A percentile compares a stretch with the other conserved stretches of the same genome.
Conservation (phyloP, 352 stramenopile genomes). For the Phytophthora rubi region DNA sequence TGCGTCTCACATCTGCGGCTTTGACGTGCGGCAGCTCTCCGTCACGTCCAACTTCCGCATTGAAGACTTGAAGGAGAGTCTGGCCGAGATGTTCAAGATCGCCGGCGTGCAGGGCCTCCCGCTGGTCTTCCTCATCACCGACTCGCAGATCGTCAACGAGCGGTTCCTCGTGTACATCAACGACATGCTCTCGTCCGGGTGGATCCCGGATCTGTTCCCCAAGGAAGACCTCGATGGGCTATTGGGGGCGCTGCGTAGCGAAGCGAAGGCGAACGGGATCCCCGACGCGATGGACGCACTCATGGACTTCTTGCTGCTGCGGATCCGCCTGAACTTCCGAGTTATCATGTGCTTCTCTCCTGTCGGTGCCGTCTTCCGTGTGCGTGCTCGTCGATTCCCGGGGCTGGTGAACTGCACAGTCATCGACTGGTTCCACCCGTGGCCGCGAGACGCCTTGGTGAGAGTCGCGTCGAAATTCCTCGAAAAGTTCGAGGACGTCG, state of each 20-base stretch:
- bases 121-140: constrained; percentile 97
- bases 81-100: constrained; percentile 97
- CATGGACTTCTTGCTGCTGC: constrained; percentile 96
- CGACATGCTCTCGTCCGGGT: constrained; percentile 95
- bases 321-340: constrained; percentile 95
- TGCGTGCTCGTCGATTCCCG: constrained; percentile 96
- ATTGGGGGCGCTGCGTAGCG: constrained; percentile 90
- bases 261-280: constrained; percentile 95
- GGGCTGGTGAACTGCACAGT: constrained; percentile 97
- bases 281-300: constrained; percentile 94
- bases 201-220: constrained; percentile 97
- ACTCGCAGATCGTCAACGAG: constrained; percentile 99
- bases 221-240: constrained; percentile 97
- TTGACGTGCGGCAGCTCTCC: constrained; percentile 95
- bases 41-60: constrained; percentile 97
- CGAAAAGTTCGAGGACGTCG: constrained; percentile 95
- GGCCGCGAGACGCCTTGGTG: constrained; percentile 96
- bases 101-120: constrained; percentile 94
- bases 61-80: constrained; percentile 97
- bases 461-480: constrained; percentile 96
- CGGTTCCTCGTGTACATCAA: constrained; percentile 99
- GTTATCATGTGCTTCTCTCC: constrained; percentile 98
- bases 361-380: constrained; percentile 96
- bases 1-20: constrained; percentile 96
- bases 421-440: constrained; percentile 99